phyloP scores from a whole-genome alignment of 495 filamentous ascomycete genomes.

The Lichina pygmaea region DNA sequence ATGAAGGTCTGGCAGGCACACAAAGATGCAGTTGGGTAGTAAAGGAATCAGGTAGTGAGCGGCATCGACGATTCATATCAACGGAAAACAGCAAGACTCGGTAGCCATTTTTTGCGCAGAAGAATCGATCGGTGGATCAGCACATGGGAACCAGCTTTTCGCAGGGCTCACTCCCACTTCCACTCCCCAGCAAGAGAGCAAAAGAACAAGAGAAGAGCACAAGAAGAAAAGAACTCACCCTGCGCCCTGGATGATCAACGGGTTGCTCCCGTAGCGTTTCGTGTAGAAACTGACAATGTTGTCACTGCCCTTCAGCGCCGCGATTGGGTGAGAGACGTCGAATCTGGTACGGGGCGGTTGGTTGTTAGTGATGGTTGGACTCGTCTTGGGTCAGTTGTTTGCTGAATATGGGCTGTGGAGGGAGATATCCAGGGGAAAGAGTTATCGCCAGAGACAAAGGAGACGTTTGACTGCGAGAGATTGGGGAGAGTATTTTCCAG shows the following conservation, averaged over 20 bases:
- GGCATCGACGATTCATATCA: neutral
- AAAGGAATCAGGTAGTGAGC: too few relatives aligned
- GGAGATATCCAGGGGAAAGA: too few relatives aligned
- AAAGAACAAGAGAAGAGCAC: neutral
- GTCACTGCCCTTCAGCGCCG: slow-evolving; percentile 80
- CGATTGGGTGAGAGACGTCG: slow-evolving; percentile 60
- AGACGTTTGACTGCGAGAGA: too few relatives aligned
- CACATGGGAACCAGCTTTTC: neutral
- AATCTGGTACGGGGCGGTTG: slow-evolving; percentile 16
- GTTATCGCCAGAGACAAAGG: too few relatives aligned
- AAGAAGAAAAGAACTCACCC: slow-evolving; percentile 19
- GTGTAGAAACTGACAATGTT: slow-evolving; percentile 98
- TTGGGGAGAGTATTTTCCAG: neutral
- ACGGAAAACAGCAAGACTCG: neutral
- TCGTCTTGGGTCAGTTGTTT: too few relatives aligned
- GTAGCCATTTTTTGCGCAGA: neutral
- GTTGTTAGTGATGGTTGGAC: neutral
- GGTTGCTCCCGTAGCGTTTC: slow-evolving; percentile 68
- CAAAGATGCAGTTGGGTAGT: too few relatives aligned
- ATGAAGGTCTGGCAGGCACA: too few relatives aligned
- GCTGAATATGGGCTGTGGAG: too few relatives aligned
- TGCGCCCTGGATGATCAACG: slow-evolving; percentile 80
- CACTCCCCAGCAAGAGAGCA: neutral
- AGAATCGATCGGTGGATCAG: neutral
- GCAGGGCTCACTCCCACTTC: too few relatives aligned